Conservation (phyloP, 139 green algal species). For the Chlorella sorokiniana region DNA sequence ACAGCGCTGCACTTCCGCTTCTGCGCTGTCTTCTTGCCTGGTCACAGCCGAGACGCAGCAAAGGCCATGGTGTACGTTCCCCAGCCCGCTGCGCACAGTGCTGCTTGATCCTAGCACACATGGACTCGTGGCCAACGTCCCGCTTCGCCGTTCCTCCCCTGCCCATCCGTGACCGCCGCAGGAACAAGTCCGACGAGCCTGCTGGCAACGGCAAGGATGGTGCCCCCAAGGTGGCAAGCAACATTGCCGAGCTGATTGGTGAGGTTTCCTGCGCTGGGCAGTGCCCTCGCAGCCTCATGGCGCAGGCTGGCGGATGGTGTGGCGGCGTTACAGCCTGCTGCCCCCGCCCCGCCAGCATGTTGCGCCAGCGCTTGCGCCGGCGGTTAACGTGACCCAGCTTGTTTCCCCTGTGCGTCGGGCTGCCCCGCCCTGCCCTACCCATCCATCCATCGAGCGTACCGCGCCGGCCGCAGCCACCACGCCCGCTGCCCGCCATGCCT, state of each 20-base stretch:
- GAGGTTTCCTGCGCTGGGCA: neutral
- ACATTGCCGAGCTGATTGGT: slow-evolving; percentile 88
- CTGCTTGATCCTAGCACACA: too few relatives aligned
- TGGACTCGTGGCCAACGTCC: too few relatives aligned
- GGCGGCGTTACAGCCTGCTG: too few relatives aligned
- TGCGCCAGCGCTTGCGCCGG: too few relatives aligned
- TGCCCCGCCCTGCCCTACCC: too few relatives aligned
- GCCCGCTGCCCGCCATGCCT: too few relatives aligned
- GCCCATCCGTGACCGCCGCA: neutral
- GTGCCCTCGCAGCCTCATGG: neutral
- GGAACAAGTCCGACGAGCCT: slow-evolving; percentile 9
- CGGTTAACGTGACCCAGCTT: neutral
- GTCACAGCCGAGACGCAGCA: neutral
- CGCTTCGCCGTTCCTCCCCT: neutral
- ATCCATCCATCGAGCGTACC: too few relatives aligned
- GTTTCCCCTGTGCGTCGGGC: neutral
- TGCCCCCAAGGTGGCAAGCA: slow-evolving; percentile 63
- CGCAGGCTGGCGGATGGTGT: neutral
- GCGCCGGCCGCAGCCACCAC: too few relatives aligned
- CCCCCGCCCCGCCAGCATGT: too few relatives aligned
- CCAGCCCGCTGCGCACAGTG: too few relatives aligned
- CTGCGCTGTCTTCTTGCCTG: neutral
- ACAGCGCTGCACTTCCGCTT: neutral
- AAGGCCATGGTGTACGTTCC: too few relatives aligned
- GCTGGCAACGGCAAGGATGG: neutral